phyloP scores from a whole-genome alignment of 2,329 filamentous ascomycete genomes.

The Hypoxylon sp. region DNA sequence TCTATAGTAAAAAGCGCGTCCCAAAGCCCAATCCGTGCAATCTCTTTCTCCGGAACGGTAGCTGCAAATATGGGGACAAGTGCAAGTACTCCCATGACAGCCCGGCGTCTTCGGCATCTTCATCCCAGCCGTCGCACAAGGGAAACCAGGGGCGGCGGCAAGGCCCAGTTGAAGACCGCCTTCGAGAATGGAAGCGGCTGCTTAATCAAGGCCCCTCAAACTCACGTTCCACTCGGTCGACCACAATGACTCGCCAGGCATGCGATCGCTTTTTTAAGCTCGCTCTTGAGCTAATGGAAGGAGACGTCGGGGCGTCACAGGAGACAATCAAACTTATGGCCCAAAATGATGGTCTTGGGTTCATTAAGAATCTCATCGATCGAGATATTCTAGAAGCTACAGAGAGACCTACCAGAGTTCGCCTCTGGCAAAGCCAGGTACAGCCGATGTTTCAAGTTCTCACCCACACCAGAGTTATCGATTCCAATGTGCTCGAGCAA shows the following conservation, averaged over 20 bases:
- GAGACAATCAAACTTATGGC: conserved; percentile 52
- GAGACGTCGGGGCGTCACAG: conserved; percentile 52
- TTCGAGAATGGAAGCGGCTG: conserved; percentile 34
- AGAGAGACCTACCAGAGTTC: neutral
- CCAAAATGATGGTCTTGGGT: conserved; percentile 50
- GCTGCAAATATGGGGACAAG: conserved; percentile 32
- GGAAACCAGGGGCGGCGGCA: conserved; percentile 3
- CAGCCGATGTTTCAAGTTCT: conserved; percentile 56
- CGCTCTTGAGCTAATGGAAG: conserved; percentile 52
- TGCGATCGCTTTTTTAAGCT: conserved; percentile 52
- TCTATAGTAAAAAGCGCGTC: conserved; percentile 10
- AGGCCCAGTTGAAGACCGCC: conserved; percentile 24
- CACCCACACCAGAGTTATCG: conserved; percentile 55
- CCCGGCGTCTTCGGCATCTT: conserved; percentile 2
- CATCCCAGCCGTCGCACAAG: conserved; percentile 4
- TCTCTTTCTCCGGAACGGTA: conserved; percentile 28
- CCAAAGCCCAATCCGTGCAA: conserved; percentile 18
- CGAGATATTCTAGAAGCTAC: conserved; percentile 41
- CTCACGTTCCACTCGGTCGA: conserved; percentile 4
- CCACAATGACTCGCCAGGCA: conserved; percentile 6
- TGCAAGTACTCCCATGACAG: conserved; percentile 41
- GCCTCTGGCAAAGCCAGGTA: conserved; percentile 51
- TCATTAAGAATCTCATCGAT: conserved; percentile 50
- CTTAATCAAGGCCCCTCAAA: conserved; percentile 25
- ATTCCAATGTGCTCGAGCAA: conserved; percentile 59